phyloP scores from a whole-genome alignment of 768 basidiomycete species.

The Termitomyces sp. region DNA sequence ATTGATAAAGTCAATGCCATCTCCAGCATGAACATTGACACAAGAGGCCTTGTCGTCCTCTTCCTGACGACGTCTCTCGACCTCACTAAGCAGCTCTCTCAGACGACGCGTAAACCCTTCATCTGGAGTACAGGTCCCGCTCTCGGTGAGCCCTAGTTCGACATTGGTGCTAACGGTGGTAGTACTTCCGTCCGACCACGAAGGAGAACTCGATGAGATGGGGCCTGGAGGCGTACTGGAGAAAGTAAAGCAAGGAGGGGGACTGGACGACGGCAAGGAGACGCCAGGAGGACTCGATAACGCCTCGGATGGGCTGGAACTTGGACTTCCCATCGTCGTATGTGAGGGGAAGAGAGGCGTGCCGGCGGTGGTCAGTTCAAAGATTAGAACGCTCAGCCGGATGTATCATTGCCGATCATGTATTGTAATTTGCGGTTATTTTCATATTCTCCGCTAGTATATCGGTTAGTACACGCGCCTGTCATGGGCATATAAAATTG shows the following conservation, averaged over 20 bases:
- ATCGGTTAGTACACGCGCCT: no score
- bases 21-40: neutral
- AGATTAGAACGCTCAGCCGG: no score
- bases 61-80: neutral
- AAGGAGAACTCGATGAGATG: conserved; percentile 3
- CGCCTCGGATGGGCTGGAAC: neutral
- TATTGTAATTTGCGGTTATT: no score
- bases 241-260: neutral
- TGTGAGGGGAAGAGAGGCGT: neutral
- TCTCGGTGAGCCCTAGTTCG: neutral
- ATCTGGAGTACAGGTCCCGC: neutral
- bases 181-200: conserved; percentile 1
- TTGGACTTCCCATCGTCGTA: neutral
- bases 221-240: conserved; percentile 1
- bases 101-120: neutral
- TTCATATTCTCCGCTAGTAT: no score
- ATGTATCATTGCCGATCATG: no score
- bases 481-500: no score
- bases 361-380: no score
- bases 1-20: neutral
- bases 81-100: conserved; percentile 1
- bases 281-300: no score
- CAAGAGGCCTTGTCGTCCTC: neutral
- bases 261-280: neutral
- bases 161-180: neutral